Percentiles rank a stretch among this genome's conserved stretches.
These are phyloP conservation scores for Pythium dissotocum DNA, from an alignment of 352 stramenopile species.

Conservation along the genomic window DNA sequence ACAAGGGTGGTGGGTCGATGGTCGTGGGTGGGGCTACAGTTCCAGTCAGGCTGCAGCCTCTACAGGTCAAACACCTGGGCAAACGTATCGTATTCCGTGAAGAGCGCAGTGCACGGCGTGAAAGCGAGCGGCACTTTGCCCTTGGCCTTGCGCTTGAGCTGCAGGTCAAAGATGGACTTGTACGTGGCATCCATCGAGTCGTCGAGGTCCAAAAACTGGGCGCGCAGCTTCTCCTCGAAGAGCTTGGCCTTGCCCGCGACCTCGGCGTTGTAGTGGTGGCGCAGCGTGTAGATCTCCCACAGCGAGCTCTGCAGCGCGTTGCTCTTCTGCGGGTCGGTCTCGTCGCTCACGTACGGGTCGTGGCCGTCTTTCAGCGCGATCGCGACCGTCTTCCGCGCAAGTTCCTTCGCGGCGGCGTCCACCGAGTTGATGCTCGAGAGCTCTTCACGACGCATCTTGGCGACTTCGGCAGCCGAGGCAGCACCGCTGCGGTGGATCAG, in stretches of 20 bases:
- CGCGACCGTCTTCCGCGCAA: slow-evolving; percentile 57
- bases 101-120: slow-evolving; percentile 59
- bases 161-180: slow-evolving; percentile 76
- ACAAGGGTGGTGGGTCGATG: slow-evolving; percentile 4
- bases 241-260: slow-evolving; percentile 90
- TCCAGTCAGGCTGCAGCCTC: slow-evolving; percentile 40
- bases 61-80: slow-evolving; percentile 77
- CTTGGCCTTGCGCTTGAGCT: slow-evolving; percentile 86
- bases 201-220: slow-evolving; percentile 76
- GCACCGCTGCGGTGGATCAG: slow-evolving; percentile 90
- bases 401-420: slow-evolving; percentile 70
- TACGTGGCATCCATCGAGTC: slow-evolving; percentile 78
- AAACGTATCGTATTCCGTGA: slow-evolving; percentile 62
- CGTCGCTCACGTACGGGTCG: slow-evolving; percentile 78
- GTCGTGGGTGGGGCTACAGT: background rate
- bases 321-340: slow-evolving; percentile 66
- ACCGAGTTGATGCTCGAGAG: slow-evolving; percentile 72
- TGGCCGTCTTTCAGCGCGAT: slow-evolving; percentile 74
- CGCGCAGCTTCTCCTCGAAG: slow-evolving; percentile 86
- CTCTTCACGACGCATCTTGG: slow-evolving; percentile 67
- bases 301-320: slow-evolving; percentile 92
- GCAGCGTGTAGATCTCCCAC: slow-evolving; percentile 95
- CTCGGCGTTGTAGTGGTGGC: slow-evolving; percentile 94
- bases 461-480: slow-evolving; percentile 62
- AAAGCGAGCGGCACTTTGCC: slow-evolving; percentile 74